Evolutionary conservation across 1,284 basidiomycete species (phyloP), one percentile per base, ranked within the genome.

Genomic region (Violaceomyces palustris): DNA sequence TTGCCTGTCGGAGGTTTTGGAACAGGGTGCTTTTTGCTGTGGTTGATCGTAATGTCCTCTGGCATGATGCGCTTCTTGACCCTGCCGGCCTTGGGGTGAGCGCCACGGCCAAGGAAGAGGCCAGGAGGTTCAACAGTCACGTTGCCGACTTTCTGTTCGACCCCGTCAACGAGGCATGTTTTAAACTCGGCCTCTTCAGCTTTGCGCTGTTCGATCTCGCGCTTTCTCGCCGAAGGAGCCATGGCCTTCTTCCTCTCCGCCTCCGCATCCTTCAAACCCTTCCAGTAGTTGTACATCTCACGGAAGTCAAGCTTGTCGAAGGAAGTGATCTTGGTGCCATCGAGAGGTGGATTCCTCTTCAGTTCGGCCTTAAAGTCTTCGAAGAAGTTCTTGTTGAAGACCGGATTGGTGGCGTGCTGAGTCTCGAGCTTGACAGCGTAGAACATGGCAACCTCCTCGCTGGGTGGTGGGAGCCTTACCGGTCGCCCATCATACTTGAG

Each of bases 121-220:
- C 91, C 90, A 15, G 94, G 94, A 70, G 94, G 94, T 79, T 99
- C 94, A 38, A 97, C 85, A 60, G 91, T 83, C 79, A 98, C 97
- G 77, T 98, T 98, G 44, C 94, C 94, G 40, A 96, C 83, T 74
- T 94, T 96, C 78, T 99, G 94, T 75, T 91, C 92, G 42, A 91
- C 83, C 18, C 92, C 93, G 68, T 99, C 91, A 32, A 99, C 83
- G 12, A 85, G 67, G 74, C 93, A 97, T 27, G 81, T 81, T 33
- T 83, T 84, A 75, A 90, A 97, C 52, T 86, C 86, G 36, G 81
- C 83, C 74, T 98, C 94, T 43, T 85, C 82, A 44, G 91, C 88
- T 74, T 86, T 91, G 44, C 80, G 81, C 55, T 85, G 85, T 77
- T 96, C 96, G 33, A 83, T 74, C 61, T 87, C 85, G 10, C 82